A percentile compares a stretch with the other conserved stretches of the same genome.
Conservation (phyloP, 257 asterid species). For the Echites panduratus region DNA sequence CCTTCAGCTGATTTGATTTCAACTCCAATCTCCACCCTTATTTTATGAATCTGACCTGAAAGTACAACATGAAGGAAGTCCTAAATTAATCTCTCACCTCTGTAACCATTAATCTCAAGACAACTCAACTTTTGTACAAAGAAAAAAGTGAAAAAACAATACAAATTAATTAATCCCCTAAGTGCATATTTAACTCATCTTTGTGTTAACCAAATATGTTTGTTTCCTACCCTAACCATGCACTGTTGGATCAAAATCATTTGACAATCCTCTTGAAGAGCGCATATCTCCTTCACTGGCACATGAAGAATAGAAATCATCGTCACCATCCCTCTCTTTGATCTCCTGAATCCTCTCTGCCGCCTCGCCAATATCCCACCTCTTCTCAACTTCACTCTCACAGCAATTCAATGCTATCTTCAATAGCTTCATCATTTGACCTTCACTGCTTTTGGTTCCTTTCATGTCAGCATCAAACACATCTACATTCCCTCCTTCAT, state of each 20-base stretch:
- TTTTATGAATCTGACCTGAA: background rate
- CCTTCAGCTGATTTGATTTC: background rate
- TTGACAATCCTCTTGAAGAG: constrained; percentile 56
- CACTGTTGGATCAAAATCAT: constrained; percentile 29
- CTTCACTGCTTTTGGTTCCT: constrained; percentile 27
- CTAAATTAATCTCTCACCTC: background rate
- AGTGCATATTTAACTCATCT: too few relatives aligned
- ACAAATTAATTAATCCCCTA: background rate
- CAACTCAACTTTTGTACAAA: constrained; percentile 4
- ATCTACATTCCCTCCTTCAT: constrained; percentile 21
- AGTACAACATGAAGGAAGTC: constrained; percentile 2
- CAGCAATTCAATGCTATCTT: constrained; percentile 63
- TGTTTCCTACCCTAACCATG: background rate
- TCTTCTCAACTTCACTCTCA: constrained; percentile 39
- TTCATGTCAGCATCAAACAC: constrained; percentile 62
- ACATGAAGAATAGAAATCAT: constrained; percentile 43
- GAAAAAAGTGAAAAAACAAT: too few relatives aligned
- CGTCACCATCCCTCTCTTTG: constrained; percentile 39
- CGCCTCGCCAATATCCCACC: constrained; percentile 63
- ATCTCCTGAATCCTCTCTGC: constrained; percentile 60
- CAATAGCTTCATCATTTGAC: constrained; percentile 64
- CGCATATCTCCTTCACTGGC: constrained; percentile 43
- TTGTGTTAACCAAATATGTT: too few relatives aligned
- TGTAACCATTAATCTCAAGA: background rate
- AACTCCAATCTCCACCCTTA: constrained; percentile 5